These are phyloP conservation scores for Cyanophora paradoxa DNA, from an alignment of 78 protist species.

Conservation along the genomic window DNA sequence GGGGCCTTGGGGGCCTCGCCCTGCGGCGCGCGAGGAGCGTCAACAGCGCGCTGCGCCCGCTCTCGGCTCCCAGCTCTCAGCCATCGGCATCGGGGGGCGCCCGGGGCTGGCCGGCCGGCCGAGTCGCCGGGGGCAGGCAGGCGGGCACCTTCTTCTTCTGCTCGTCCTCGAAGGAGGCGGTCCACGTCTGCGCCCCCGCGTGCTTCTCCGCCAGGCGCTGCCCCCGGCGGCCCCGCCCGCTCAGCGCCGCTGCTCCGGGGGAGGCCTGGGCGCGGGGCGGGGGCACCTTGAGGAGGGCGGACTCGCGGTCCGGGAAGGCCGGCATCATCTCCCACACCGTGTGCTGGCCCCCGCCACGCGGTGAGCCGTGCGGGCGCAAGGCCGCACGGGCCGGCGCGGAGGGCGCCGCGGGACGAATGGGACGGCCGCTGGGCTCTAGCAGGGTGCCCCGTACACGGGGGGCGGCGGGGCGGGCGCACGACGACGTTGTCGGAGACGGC, in stretches of 20 bases:
- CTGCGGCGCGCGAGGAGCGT: neutral
- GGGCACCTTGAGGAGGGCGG: slow-evolving; percentile 26
- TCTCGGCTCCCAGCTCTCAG: too few relatives aligned
- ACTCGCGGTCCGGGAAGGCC: slow-evolving; percentile 58
- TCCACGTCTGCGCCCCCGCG: neutral
- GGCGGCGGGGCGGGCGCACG: too few relatives aligned
- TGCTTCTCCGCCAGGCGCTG: neutral
- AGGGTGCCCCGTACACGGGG: too few relatives aligned
- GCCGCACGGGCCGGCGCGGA: neutral
- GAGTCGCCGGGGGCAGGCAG: neutral
- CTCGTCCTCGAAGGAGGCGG: too few relatives aligned
- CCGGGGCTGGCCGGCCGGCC: neutral
- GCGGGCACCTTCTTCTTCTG: too few relatives aligned
- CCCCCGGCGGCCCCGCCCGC: neutral
- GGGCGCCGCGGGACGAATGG: too few relatives aligned
- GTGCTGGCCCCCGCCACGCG: neutral
- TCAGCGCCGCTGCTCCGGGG: neutral
- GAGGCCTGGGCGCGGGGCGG: neutral
- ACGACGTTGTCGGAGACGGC: neutral
- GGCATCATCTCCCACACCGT: slow-evolving; percentile 70
- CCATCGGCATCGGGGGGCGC: neutral
- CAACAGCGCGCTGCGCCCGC: too few relatives aligned
- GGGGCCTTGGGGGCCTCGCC: neutral
- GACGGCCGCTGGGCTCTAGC: too few relatives aligned
- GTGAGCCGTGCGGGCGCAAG: neutral